phyloP scores from a whole-genome alignment of 441 rosid genomes.

The Kokia cookei region DNA sequence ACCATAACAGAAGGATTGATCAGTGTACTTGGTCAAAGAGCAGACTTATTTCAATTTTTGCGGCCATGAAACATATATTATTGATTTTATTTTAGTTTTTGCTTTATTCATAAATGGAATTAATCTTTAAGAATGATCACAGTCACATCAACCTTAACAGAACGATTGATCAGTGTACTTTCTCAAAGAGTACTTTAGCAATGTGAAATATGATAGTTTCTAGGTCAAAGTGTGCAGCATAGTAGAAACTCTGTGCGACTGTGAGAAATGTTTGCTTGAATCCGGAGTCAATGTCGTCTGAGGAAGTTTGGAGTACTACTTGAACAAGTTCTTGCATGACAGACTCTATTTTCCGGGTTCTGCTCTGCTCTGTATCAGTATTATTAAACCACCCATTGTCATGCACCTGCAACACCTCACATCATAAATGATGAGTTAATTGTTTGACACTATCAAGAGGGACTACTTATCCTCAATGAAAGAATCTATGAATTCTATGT shows the following conservation, averaged over 20 bases:
- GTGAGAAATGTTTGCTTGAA: slow-evolving; percentile 50
- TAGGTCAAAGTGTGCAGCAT: slow-evolving; percentile 43
- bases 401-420: slow-evolving; percentile 24
- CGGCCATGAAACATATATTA: too few relatives aligned
- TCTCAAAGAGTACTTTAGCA: slow-evolving; percentile 66
- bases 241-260: slow-evolving; percentile 62
- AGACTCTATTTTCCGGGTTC: slow-evolving; percentile 29
- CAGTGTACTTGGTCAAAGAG: slow-evolving; percentile 55
- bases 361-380: background rate
- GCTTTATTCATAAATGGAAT: background rate
- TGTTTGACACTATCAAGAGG: background rate
- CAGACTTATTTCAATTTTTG: slow-evolving; percentile 29
- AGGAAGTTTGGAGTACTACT: slow-evolving; percentile 30
- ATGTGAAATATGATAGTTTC: slow-evolving; percentile 49
- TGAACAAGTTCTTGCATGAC: slow-evolving; percentile 64
- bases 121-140: background rate
- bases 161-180: slow-evolving; percentile 28
- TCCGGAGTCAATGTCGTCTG: slow-evolving; percentile 18
- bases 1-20: background rate
- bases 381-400: slow-evolving; percentile 21
- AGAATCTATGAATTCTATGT: too few relatives aligned
- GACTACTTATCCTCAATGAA: background rate
- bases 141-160: background rate
- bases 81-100: too few relatives aligned
- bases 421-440: background rate